Base-by-base conservation (phyloP, 306 rosid species). In the Dryas alaskensis region DNA sequence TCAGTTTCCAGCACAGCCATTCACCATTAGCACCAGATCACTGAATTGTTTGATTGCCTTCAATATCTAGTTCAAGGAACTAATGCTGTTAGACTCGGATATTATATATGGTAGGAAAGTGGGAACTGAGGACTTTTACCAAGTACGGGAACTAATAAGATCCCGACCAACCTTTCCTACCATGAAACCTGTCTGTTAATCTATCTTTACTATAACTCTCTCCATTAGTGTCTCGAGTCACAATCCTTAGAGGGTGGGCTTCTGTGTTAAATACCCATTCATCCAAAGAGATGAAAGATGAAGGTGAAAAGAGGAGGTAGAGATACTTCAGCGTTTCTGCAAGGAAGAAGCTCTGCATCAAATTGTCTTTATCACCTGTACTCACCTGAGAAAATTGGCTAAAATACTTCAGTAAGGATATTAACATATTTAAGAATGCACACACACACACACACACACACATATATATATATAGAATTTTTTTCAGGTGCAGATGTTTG, bases 331-430 rank as follows among this genome's bases (percentile, higher is more conserved):
- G 85, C 19, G 90, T 88, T 81, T 86, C 92, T 31, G 92, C 85
- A 4, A 88, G 88, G 85, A 88, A 86, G 88, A 86, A 88, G 81
- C 88, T 88, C 82, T 88, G 89, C 92, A 83, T 88, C 88, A 79
- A 72, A 53, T 88, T 63, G 76, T 85, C 92, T 79, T 75, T 79
- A 13, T 7, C 74, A 7, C 88, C 92, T 45, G 79, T 69, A 47
- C 37, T 72, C 46, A 88, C 92, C 92, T 88, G 81, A 25, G 39
- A 44, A 83, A 52, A 12, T 53, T 54, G 37, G 27, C 13, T 42
- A 42, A 17, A 42, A 19, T 4, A 44, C 6, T 64, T 53, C 55
- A 52, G 54, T 43, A 19, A 7, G 50, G 14, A 63, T 27, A 42
- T 53, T 25, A 22, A 51, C 13, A 17, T 31, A 49, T 68, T 68